phyloP scores from a whole-genome alignment of 169 alveolate genomes.

The Miamiensis avidus region DNA sequence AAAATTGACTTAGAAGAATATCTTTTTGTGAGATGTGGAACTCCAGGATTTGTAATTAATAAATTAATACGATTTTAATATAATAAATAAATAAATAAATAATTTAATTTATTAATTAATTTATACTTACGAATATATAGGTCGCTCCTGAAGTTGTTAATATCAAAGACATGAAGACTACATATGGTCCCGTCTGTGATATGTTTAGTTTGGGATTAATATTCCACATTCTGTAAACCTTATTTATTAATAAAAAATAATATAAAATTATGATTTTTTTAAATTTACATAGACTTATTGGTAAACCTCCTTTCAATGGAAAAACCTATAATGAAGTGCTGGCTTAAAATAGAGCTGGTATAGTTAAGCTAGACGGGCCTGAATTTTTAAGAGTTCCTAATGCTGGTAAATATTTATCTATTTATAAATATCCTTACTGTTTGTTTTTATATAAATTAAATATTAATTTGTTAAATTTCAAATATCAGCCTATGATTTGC shows the following conservation, averaged over 20 bases:
- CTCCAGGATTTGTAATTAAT: constrained; percentile 81
- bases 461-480: background rate
- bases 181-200: constrained; percentile 45
- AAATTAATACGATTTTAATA: too few relatives aligned
- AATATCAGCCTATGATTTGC: constrained; percentile 52
- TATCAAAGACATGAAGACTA: constrained; percentile 48
- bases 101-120: too few relatives aligned
- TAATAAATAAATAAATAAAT: too few relatives aligned
- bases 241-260: background rate
- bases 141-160: constrained; percentile 75
- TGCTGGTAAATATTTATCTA: constrained; percentile 2
- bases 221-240: constrained; percentile 37
- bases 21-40: constrained; percentile 65
- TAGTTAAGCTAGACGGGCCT: constrained; percentile 48
- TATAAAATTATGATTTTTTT: background rate
- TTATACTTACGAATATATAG: too few relatives aligned
- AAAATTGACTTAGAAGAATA: constrained; percentile 47
- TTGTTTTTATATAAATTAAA: background rate
- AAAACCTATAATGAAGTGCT: constrained; percentile 60
- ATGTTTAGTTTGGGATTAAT: constrained; percentile 40
- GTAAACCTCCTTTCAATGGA: constrained; percentile 75
- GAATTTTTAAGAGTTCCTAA: constrained; percentile 45
- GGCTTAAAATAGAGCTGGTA: constrained; percentile 55
- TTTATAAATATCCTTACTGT: background rate
- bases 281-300: constrained; percentile 48